Evolutionary conservation across 257 asterid species (phyloP), one percentile per base, ranked within the genome.

Genomic region (Ocimum tenuiflorum): DNA sequence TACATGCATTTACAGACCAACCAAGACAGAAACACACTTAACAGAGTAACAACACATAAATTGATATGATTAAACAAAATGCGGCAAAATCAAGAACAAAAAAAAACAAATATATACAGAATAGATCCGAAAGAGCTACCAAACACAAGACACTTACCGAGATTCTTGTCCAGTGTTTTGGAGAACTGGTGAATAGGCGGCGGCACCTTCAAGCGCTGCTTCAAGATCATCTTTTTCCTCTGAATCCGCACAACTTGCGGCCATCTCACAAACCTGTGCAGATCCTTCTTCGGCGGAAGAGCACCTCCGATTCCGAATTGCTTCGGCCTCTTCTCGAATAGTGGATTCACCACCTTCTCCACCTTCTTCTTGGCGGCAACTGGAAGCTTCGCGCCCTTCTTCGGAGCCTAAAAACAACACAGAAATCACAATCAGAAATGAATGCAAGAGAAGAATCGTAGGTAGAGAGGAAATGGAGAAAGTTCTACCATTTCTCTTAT

Each of bases 251-350:
- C 85, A 7, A 72, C 79, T 19, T 80, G 80, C 0, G 85, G 85
- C 79, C 79, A 75, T 80, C 75, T 75, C 15, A 81, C 83, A 46
- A 68, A 81, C 8, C 86, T 53, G 20, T 72, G 79, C n/a, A 81
- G 81, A 72, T 81, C 83, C 18, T 72, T 81, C 73, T 81, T 81
- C 14, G 83, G 83, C 24, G 83, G 83, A 45, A 80, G 68, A 8
- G 82, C 85, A 11, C 85, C 85, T 18, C 82, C 85, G 45, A 77
- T 80, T 1, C 85, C 85, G 17, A 80, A 80, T 50, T 80, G 82
- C 67, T 80, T 80, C 1, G 80, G 79, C 70, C 85, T 68, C 41
- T 81, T 81, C 75, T 81, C 83, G 19, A 56, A 81, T 3, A 81
- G 68, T 1, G 85, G 82, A 29, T 80, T 80, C 42, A 67, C 78